Evolutionary conservation across 768 basidiomycete species (phyloP), one percentile per base, ranked within the genome.

Genomic region (Mycena metata): DNA sequence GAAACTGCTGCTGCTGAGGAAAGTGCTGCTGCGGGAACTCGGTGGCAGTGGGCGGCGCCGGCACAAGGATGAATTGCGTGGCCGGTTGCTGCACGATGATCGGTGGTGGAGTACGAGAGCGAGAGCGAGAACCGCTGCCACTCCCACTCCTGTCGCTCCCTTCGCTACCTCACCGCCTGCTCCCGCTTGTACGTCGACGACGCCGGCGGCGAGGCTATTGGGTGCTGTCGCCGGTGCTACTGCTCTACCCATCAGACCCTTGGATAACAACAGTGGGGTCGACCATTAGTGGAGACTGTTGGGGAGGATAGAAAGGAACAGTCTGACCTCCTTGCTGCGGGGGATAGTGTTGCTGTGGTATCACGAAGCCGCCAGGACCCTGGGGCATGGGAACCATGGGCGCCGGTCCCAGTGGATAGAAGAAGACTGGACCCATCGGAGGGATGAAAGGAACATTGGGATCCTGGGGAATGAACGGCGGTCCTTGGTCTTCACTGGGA

Each of bases 391-490:
- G 67, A 50, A 65, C 26, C 51, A 36, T 36, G 21, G 23, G 41
- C 56, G 42, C 43, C 13, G 56, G 56, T 7, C 39, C 41, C 8
- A 12, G 19, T 12, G 46, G 33, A 11, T 64, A 66, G 46, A 64
- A 62, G 3, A 68, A 26, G 11, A 62, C 43, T 23, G 60, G 71
- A 43, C 73, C 52, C 74, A 73, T 59, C 46, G 66, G 71, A 39
- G 75, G 66, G 65, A 72, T 70, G 49, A 63, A 72, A 35, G 74
- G 73, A 13, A 66, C 47, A 49, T 56, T 51, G 16, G 59, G 64
- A 33, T 66, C 62, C 21, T 55, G 75, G 9, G 76, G 76, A 30
- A 77, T 70, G 50, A 76, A 72, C 39, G 73, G 76, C 0, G 5
- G 16, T 16, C 41, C 16, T 7, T 36, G 21, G 12, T 45, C 52